Evolutionary conservation across 805 yeast species (phyloP).

Genomic region (Candida golubevii): DNA sequence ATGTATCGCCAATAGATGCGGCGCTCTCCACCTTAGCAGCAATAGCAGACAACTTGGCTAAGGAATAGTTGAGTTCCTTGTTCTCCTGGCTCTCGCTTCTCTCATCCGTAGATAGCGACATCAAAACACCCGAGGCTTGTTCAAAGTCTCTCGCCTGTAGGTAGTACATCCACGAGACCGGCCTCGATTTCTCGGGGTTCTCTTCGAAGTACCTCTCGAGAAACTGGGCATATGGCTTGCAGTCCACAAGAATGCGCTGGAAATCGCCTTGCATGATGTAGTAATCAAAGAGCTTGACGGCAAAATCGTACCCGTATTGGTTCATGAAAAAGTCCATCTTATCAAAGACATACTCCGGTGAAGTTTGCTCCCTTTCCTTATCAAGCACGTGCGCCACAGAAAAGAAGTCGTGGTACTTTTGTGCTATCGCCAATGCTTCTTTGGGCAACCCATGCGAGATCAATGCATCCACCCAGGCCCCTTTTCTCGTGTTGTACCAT

Average conservation of each 20-base stretch:
- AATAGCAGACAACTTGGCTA: slow-evolving; percentile 66
- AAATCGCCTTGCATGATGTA: slow-evolving; percentile 52
- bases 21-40: slow-evolving; percentile 28
- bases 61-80: slow-evolving; percentile 55
- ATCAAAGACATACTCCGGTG: slow-evolving; percentile 17
- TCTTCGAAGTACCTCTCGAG: slow-evolving; percentile 51
- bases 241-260: slow-evolving; percentile 51
- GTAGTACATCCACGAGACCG: slow-evolving; percentile 71
- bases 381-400: slow-evolving; percentile 54
- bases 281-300: slow-evolving; percentile 55
- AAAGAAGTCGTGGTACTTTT: slow-evolving; percentile 58
- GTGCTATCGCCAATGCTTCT: slow-evolving; percentile 60
- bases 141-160: slow-evolving; percentile 47
- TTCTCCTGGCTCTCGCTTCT: slow-evolving; percentile 41
- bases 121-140: slow-evolving; percentile 47
- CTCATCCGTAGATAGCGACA: slow-evolving; percentile 32
- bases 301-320: slow-evolving; percentile 65
- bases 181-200: slow-evolving; percentile 38
- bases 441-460: slow-evolving; percentile 45
- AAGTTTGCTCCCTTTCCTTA: slow-evolving; percentile 22
- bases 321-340: slow-evolving; percentile 51
- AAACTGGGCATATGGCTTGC: slow-evolving; percentile 47
- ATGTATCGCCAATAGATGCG: neutral
- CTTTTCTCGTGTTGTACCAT: slow-evolving; percentile 32
- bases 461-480: slow-evolving; percentile 57